Percentiles rank a stretch among this genome's conserved stretches.
These are phyloP conservation scores for Zasmidium angulare DNA, from an alignment of 2,329 filamentous ascomycete species.

Conservation along the genomic window DNA sequence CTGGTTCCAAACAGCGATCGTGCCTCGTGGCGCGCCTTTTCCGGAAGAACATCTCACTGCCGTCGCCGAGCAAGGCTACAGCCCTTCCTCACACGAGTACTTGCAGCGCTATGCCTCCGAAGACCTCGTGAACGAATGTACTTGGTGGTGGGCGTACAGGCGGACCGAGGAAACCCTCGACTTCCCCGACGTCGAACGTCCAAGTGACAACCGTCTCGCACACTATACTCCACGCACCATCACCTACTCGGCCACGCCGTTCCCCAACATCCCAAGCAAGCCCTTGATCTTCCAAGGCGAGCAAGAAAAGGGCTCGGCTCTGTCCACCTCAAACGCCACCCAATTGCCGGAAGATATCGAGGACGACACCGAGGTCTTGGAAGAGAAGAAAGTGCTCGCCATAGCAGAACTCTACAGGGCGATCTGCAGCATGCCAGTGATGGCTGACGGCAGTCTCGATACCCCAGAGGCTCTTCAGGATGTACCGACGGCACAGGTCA, in stretches of 20 bases:
- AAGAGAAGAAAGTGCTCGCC: background rate
- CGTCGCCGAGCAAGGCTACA: background rate
- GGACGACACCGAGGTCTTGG: background rate
- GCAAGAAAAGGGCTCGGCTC: background rate
- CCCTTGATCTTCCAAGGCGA: background rate
- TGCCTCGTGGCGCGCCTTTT: background rate
- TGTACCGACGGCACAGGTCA: background rate
- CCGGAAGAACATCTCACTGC: background rate
- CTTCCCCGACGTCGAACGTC: background rate
- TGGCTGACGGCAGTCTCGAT: background rate
- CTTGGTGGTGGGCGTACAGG: background rate
- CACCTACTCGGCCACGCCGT: background rate
- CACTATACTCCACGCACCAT: background rate
- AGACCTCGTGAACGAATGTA: background rate
- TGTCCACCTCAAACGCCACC: background rate
- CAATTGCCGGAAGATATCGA: background rate
- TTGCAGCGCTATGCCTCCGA: background rate
- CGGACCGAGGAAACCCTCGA: background rate
- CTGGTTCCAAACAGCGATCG: background rate
- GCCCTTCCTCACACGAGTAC: background rate
- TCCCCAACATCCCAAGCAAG: background rate
- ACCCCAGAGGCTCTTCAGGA: background rate
- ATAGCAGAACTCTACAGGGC: background rate
- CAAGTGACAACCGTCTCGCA: background rate
- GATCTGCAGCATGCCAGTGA: background rate